phyloP scores from a whole-genome alignment of 2,329 filamentous ascomycete species.

The Penicillium sp. region DNA sequence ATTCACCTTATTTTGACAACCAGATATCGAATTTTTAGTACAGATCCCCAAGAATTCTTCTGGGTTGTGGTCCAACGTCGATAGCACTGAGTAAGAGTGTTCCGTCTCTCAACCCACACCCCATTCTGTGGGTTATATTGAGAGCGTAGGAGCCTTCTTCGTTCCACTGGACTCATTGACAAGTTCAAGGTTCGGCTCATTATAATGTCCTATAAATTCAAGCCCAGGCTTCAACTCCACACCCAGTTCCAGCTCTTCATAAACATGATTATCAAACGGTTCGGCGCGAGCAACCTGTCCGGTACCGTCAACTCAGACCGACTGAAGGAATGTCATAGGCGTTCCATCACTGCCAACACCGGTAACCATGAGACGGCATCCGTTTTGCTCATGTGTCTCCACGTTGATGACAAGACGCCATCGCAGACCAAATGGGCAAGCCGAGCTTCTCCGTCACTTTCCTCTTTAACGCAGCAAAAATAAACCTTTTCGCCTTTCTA shows the following conservation, averaged over 20 bases:
- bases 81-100: no score
- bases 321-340: slow-evolving; percentile 6
- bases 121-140: background rate
- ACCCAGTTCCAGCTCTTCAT: background rate
- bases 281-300: background rate
- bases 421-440: background rate
- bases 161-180: slow-evolving; percentile 6
- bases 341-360: slow-evolving; percentile 6
- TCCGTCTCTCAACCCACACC: no score
- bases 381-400: slow-evolving; percentile 1
- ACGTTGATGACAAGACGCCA: slow-evolving; percentile 2
- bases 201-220: slow-evolving; percentile 51
- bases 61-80: no score
- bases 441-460: slow-evolving; percentile 3
- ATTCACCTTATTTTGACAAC: no score
- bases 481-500: no score
- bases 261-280: background rate
- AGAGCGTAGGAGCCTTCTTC: slow-evolving; percentile 17
- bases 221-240: slow-evolving; percentile 39
- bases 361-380: slow-evolving; percentile 2
- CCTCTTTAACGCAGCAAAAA: background rate
- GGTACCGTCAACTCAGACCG: slow-evolving; percentile 4
- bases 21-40: no score
- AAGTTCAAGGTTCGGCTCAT: slow-evolving; percentile 43
- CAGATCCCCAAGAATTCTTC: no score